Evolutionary conservation across 257 asterid species (phyloP), one percentile per base, ranked within the genome.

Genomic region (Eucommia ulmoides): DNA sequence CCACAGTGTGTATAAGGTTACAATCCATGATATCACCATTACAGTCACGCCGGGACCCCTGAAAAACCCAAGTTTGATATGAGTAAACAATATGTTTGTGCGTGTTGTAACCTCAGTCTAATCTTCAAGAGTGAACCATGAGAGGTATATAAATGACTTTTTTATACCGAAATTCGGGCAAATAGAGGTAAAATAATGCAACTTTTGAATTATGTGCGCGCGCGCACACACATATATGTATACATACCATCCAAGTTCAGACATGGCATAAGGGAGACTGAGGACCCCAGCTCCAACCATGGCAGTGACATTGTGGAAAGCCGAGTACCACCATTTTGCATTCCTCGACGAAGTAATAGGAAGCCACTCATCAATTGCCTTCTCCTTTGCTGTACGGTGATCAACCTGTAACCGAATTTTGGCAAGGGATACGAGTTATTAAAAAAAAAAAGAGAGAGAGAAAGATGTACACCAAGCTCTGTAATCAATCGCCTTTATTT

Each of bases 11-110:
- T 88, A 88, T 0, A 88, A 47, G 0, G 97, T 88, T 51, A 88
- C 45, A 51, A 84, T 58, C 95, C 97, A 88, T 0, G 97, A 88
- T 55, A 88, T 17, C 1, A 88, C 58, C 78, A 84, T 65, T 19
- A 88, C 94, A 0, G 93, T 33, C 8, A 88, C 94, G 1, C 97
- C 95, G 2, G 97, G 95, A 14, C 97, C 95, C 88, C 83, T 74
- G 65, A 22, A 44, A 33, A n/a, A n/a, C n/a, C n/a, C n/a, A n/a
- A n/a, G n/a, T n/a, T n/a, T n/a, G n/a, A n/a, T n/a, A n/a, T n/a
- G n/a, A n/a, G n/a, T n/a, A n/a, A n/a, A n/a, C n/a, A n/a, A n/a
- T n/a, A n/a, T n/a, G n/a, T n/a, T n/a, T n/a, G n/a, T n/a, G n/a
- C n/a, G n/a, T n/a, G n/a, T n/a, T n/a, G n/a, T n/a, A n/a, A n/a